A percentile compares a stretch with the other conserved stretches of the same genome.
These are phyloP conservation scores for Udeniomyces megalosporus DNA, from an alignment of 768 basidiomycete species.

Conservation along the genomic window DNA sequence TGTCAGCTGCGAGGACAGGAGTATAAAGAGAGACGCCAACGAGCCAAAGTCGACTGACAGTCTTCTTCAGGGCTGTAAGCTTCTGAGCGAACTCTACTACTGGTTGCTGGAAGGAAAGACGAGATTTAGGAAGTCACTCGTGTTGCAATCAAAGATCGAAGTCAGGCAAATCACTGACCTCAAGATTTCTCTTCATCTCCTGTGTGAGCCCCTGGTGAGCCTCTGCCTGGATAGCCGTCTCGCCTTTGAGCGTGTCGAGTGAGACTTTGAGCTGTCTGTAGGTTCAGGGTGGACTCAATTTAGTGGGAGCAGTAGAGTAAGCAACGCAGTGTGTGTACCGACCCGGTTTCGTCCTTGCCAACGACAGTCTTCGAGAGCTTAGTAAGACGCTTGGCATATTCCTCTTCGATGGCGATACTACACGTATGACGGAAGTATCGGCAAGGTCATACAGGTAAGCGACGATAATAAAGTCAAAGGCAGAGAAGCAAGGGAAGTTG, in stretches of 20 bases:
- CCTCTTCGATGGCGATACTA: slow-evolving; percentile 82
- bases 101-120: slow-evolving; percentile 4
- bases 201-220: slow-evolving; percentile 58
- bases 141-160: neutral
- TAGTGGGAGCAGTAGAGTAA: neutral
- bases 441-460: neutral
- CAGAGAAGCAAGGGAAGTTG: neutral
- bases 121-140: slow-evolving; percentile 10
- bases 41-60: slow-evolving; percentile 26
- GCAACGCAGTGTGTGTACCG: slow-evolving; percentile 27
- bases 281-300: slow-evolving; percentile 8
- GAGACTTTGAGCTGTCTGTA: slow-evolving; percentile 63
- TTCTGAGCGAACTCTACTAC: slow-evolving; percentile 14
- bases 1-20: too few species aligned
- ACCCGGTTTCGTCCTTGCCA: slow-evolving; percentile 90
- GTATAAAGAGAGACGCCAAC: neutral
- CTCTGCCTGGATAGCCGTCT: slow-evolving; percentile 66
- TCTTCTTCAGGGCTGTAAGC: slow-evolving; percentile 34
- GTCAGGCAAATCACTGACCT: too few species aligned
- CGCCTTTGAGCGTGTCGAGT: slow-evolving; percentile 58
- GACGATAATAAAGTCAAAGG: too few species aligned
- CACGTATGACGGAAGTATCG: neutral
- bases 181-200: slow-evolving; percentile 60
- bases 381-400: slow-evolving; percentile 71
- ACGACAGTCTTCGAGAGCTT: slow-evolving; percentile 59